Evolutionary conservation across 495 filamentous ascomycete species (phyloP), one percentile per base, ranked within the genome.

Genomic region (Hyaloscypha hepaticicola): DNA sequence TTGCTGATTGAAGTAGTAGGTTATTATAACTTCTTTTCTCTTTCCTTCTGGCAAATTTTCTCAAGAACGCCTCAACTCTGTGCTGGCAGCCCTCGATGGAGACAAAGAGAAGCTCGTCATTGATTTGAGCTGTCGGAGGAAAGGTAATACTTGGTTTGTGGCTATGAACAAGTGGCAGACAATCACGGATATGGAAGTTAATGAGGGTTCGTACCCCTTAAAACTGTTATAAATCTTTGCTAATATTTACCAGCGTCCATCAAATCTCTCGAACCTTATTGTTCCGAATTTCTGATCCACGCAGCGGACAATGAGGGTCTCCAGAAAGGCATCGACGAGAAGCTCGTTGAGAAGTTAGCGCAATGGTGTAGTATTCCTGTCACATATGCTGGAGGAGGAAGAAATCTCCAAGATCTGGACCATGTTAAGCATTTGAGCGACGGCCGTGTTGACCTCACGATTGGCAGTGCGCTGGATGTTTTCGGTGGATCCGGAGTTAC

Each of bases 151-250:
- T 55, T 99, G 95, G 93, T 88, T 91, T 65, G 94, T 99, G 29
- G 94, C 95, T 48, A 99, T 95, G 91, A 89, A 98, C 74, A 94
- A 96, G 75, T 99, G 95, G 95, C 94, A 97, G 79, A 94, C 90
- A 4, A 87, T 98, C 63, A 98, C 95, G 1, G 91, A 96, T 72
- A 93, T 96, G 87, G 94, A 97, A 71, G 86, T 98, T 61, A 91
- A 86, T 70, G 78, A 89, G 79, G 88, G 95, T 91, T 78, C 57
- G 81, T 31, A 33, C 3, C 34, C 29, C 21, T 33, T 19, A 3
- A 16, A 45, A 11, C 69, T 25, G 5, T 55, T 19, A 31, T 53
- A 27, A 21, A 29, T 21, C 19, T 38, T 50, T 48, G 24, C 49
- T 60, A 64, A 67, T 19, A 52, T 27, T 14, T 48, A 28, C 66